Evolutionary conservation across 2,329 filamentous ascomycete species (phyloP).

Genomic region (Nemania serpens): DNA sequence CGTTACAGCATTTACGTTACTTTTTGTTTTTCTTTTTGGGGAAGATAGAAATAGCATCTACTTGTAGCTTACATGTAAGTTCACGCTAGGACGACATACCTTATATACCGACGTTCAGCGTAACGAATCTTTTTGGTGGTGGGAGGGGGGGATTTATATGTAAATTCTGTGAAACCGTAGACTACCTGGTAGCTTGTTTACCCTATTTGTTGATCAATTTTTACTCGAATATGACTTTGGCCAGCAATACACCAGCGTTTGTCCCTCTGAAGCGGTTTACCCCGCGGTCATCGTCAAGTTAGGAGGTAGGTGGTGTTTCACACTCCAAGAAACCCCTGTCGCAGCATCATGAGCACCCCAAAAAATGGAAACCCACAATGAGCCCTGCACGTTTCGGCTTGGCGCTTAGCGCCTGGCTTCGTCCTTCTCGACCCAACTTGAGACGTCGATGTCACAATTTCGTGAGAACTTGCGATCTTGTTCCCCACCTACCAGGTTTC

Average conservation of each 20-base stretch:
- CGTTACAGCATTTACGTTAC: constrained; percentile 17
- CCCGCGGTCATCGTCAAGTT: not conserved
- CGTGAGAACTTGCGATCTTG: constrained; percentile 18
- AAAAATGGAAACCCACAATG: constrained; percentile 26
- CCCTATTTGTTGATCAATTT: no score
- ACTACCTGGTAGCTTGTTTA: no score
- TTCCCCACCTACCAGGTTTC: constrained; percentile 25
- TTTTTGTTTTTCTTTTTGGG: not conserved
- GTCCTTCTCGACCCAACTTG: constrained; percentile 30
- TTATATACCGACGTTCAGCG: no score
- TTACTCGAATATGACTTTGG: no score
- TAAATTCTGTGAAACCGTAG: no score
- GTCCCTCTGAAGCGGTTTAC: no score
- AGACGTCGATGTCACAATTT: constrained; percentile 34
- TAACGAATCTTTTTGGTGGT: no score
- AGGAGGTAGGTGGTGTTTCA: constrained; percentile 13
- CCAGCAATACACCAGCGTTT: no score
- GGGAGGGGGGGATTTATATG: no score
- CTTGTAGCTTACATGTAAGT: no score
- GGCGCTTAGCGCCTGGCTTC: constrained; percentile 30
- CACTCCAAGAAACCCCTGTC: constrained; percentile 15
- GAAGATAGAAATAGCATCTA: no score
- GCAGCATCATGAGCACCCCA: constrained; percentile 12
- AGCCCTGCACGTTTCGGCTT: constrained; percentile 25
- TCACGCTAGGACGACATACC: no score